Evolutionary conservation across 1,284 basidiomycete species (phyloP).

Genomic region (Rhodotorula sp.): DNA sequence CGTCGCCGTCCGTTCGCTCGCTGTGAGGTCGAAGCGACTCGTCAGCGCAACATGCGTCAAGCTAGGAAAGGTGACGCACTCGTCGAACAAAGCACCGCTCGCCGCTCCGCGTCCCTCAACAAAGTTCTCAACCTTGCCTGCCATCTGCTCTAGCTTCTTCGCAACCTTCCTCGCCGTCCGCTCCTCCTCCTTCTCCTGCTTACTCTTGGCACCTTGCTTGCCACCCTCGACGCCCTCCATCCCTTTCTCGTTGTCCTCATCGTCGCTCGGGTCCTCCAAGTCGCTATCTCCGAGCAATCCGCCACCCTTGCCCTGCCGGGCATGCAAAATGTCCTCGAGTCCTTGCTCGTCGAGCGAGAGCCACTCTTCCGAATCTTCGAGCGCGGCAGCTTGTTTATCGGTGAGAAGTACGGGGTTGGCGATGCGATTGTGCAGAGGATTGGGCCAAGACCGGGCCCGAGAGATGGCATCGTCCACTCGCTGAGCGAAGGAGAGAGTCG

Average conservation of each 20-base stretch:
- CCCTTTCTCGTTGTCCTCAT: conserved; percentile 44
- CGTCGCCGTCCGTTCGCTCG: conserved; percentile 36
- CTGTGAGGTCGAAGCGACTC: not conserved
- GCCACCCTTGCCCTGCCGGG: not conserved
- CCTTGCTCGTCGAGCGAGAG: conserved; percentile 63
- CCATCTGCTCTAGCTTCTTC: conserved; percentile 67
- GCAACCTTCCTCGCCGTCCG: conserved; percentile 58
- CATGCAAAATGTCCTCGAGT: conserved; percentile 62
- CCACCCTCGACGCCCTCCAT: conserved; percentile 51
- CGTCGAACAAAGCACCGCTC: conserved; percentile 80
- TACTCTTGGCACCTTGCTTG: conserved; percentile 44
- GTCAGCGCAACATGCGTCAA: conserved; percentile 26
- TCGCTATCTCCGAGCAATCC: conserved; percentile 32
- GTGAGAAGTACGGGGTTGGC: not conserved
- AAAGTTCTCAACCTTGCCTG: conserved; percentile 78
- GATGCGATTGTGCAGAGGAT: conserved; percentile 3
- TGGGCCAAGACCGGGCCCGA: conserved; percentile 1
- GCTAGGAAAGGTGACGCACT: conserved; percentile 59
- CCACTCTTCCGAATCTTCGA: conserved; percentile 72
- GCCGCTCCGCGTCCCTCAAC: conserved; percentile 81
- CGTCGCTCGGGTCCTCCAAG: conserved; percentile 43
- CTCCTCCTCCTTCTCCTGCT: conserved; percentile 34
- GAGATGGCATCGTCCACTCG: conserved; percentile 65
- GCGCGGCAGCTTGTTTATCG: not conserved
- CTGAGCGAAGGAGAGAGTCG: conserved; percentile 62